Evolutionary conservation across 2,329 filamentous ascomycete genomes (phyloP).

Genomic region (Lachnellula occidentalis): DNA sequence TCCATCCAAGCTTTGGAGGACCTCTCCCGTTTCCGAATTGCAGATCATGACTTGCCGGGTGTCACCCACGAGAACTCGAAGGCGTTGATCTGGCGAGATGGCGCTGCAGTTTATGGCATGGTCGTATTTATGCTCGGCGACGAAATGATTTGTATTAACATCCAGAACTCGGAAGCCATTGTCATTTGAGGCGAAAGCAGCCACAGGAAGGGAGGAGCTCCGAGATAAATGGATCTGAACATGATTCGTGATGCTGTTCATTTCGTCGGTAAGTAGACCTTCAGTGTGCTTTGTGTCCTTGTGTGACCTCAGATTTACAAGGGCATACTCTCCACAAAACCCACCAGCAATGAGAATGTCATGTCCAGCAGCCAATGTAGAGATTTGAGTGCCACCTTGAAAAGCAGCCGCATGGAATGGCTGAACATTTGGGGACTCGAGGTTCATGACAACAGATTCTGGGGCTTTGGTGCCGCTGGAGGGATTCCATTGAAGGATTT

Average conservation of each 20-base stretch:
- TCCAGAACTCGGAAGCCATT: constrained; percentile 53
- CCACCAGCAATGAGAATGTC: constrained; percentile 36
- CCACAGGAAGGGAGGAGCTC: constrained; percentile 46
- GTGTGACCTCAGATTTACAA: constrained; percentile 30
- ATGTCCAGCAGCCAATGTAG: constrained; percentile 30
- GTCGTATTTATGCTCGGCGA: constrained; percentile 49
- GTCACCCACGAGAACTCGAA: constrained; percentile 71
- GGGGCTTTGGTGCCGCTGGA: constrained; percentile 35
- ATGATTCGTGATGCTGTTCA: constrained; percentile 60
- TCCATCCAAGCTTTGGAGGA: constrained; percentile 52
- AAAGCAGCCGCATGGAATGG: constrained; percentile 14
- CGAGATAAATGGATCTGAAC: constrained; percentile 52
- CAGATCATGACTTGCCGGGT: constrained; percentile 59
- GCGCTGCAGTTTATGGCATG: constrained; percentile 68
- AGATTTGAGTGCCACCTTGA: constrained; percentile 26
- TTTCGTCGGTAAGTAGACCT: constrained; percentile 41
- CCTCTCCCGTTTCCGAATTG: constrained; percentile 60
- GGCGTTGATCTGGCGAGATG: constrained; percentile 63
- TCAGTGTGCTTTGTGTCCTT: constrained; percentile 29
- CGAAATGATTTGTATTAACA: constrained; percentile 52
- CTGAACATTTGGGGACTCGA: constrained; percentile 25
- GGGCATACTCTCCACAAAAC: constrained; percentile 35
- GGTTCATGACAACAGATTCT: constrained; percentile 22
- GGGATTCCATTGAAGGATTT: constrained; percentile 49
- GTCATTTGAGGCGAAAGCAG: constrained; percentile 60